These are phyloP conservation scores for Castanospermum australe DNA, from an alignment of 306 rosid genomes.

Conservation along the genomic window DNA sequence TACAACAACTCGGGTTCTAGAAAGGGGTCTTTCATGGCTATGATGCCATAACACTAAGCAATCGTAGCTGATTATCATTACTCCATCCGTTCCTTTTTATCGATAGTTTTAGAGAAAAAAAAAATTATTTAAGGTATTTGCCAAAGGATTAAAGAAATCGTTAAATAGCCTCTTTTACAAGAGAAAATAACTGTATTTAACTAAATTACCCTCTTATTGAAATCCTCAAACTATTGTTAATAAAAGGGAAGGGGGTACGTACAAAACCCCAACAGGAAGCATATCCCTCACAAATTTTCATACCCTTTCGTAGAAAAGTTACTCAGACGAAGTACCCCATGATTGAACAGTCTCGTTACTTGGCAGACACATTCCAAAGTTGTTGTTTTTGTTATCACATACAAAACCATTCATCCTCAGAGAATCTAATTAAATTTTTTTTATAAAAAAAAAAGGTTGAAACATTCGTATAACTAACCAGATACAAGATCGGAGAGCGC, in stretches of 20 bases:
- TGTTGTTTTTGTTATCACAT: neutral
- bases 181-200: no score
- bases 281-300: neutral
- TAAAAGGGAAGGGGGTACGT: no score
- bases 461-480: conserved; percentile 40
- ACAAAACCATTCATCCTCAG: neutral
- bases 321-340: neutral
- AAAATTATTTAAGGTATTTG: no score
- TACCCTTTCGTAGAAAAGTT: neutral
- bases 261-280: neutral
- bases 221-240: no score
- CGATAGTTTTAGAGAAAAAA: no score
- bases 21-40: neutral
- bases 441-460: neutral
- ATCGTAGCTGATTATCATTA: neutral
- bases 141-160: no score
- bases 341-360: neutral
- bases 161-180: no score
- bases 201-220: no score
- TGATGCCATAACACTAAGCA: neutral
- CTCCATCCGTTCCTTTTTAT: no score
- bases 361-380: neutral
- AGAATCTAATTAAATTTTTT: neutral
- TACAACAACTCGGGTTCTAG: neutral
- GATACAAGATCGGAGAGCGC: conserved; percentile 34